Conservation (phyloP, 176 grass and related monocot genomes). For the Coix lacrymajobi region DNA sequence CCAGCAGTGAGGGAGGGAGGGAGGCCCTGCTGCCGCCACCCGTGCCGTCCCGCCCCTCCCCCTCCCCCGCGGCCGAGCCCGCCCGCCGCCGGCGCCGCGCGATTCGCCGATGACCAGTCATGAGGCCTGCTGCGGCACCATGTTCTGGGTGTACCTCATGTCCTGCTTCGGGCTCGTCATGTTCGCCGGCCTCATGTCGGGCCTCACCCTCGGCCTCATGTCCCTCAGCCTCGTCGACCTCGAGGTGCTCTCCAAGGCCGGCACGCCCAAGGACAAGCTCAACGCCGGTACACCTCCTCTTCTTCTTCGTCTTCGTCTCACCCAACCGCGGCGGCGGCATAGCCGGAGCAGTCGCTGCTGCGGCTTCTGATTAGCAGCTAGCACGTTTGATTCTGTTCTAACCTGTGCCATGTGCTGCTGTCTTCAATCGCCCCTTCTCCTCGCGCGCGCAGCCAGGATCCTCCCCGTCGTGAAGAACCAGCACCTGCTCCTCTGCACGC, state of each 20-base stretch:
- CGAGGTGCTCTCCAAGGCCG: constrained; percentile 87
- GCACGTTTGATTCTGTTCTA: neutral
- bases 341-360: neutral
- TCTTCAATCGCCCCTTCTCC: too few species aligned
- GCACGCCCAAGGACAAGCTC: constrained; percentile 43
- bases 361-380: neutral
- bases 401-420: neutral
- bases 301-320: neutral
- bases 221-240: constrained; percentile 98
- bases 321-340: neutral
- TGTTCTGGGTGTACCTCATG: constrained; percentile 78
- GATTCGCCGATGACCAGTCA: constrained; percentile 21
- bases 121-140: constrained; percentile 66
- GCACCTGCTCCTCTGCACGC: constrained; percentile 94
- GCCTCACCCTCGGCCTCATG: constrained; percentile 96
- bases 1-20: neutral
- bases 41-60: neutral
- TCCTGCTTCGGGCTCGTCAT: constrained; percentile 49
- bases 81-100: neutral
- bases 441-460: constrained; percentile 49
- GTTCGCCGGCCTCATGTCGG: constrained; percentile 97
- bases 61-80: neutral
- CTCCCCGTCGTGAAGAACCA: constrained; percentile 95
- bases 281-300: constrained; percentile 36
- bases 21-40: neutral